These are phyloP conservation scores for Gilbertella persicaria DNA, from an alignment of 371 early-diverging fungal genomes.

Conservation along the genomic window DNA sequence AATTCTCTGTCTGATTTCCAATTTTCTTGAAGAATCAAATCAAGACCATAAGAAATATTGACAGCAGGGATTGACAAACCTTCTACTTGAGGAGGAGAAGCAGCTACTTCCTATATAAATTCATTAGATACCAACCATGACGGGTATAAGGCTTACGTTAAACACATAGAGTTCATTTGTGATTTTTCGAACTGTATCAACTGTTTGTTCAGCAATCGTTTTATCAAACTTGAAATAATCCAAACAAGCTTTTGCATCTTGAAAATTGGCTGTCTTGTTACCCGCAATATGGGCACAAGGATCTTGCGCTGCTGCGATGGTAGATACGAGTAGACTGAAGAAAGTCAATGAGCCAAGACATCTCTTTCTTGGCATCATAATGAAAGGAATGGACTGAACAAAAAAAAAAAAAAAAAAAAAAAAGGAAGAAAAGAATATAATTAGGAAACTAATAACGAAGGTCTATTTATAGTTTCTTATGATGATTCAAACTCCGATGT, in stretches of 20 bases:
- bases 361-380: background rate
- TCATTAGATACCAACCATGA: background rate
- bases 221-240: constrained; percentile 49
- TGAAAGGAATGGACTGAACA: background rate
- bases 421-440: too few species aligned
- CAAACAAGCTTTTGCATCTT: constrained; percentile 51
- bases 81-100: constrained; percentile 39
- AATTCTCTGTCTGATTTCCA: constrained; percentile 52
- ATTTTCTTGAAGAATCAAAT: constrained; percentile 42
- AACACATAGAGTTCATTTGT: constrained; percentile 51
- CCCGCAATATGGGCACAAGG: constrained; percentile 50
- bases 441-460: too few species aligned
- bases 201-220: constrained; percentile 40
- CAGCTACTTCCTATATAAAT: constrained; percentile 43
- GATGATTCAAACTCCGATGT: too few species aligned
- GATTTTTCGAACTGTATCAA: constrained; percentile 49
- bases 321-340: background rate
- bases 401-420: background rate
- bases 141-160: constrained; percentile 31
- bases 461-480: too few species aligned
- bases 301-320: constrained; percentile 23
- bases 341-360: background rate
- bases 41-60: constrained; percentile 43
- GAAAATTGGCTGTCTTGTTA: constrained; percentile 40
- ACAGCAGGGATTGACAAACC: constrained; percentile 46